Evolutionary conservation across 371 early-diverging fungal genomes (phyloP).

Genomic region (Mortierella sp.): DNA sequence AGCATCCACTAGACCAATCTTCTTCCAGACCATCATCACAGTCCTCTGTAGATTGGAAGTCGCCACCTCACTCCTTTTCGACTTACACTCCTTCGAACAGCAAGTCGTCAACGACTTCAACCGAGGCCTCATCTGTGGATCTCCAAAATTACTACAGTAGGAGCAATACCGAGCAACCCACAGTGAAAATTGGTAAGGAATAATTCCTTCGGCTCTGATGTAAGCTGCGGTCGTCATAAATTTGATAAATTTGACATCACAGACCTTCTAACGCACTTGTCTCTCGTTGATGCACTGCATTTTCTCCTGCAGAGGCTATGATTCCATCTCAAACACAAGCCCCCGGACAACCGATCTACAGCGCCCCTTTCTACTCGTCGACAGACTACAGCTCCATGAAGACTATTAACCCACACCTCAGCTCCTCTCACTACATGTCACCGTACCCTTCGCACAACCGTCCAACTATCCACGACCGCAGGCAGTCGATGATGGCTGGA

Average conservation of each 20-base stretch:
- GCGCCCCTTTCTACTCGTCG: constrained; percentile 24
- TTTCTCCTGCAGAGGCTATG: constrained; percentile 18
- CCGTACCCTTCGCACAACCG: constrained; percentile 33
- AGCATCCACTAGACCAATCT: neutral
- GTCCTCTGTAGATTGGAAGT: constrained; percentile 20
- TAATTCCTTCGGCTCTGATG: neutral
- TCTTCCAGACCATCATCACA: constrained; percentile 10
- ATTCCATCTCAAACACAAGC: constrained; percentile 42
- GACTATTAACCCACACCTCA: constrained; percentile 21
- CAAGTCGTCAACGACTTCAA: constrained; percentile 14
- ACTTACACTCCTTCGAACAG: constrained; percentile 16
- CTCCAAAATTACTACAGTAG: neutral
- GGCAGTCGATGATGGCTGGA: constrained; percentile 35
- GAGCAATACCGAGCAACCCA: constrained; percentile 16
- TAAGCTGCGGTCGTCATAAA: neutral
- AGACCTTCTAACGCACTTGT: neutral
- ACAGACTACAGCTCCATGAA: constrained; percentile 26
- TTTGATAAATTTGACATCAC: neutral
- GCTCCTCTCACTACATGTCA: constrained; percentile 31
- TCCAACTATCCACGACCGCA: constrained; percentile 35
- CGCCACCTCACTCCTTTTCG: constrained; percentile 20
- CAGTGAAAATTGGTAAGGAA: constrained; percentile 15
- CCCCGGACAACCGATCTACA: constrained; percentile 17
- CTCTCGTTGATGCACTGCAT: neutral
- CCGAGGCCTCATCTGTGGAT: constrained; percentile 15